Percentiles rank a stretch among this genome's conserved stretches.
These are phyloP conservation scores for Melaleuca alternifolia DNA, from an alignment of 345 rosid species.

Conservation along the genomic window DNA sequence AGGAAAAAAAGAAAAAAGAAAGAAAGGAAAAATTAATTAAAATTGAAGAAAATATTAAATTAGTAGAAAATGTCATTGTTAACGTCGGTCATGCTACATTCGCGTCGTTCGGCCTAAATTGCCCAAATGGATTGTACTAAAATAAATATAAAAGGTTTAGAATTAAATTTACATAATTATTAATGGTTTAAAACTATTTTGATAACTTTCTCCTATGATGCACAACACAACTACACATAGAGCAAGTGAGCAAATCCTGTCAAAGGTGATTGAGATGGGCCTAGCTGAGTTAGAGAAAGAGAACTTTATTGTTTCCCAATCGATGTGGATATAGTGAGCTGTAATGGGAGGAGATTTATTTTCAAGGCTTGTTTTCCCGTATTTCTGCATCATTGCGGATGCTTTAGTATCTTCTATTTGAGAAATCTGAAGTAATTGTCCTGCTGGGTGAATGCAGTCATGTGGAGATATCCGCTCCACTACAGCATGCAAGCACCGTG, in stretches of 20 bases:
- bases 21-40: too few species aligned
- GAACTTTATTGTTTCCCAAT: not conserved
- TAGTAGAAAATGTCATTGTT: too few species aligned
- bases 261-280: not conserved
- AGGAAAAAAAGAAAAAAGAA: too few species aligned
- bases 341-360: not conserved
- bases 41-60: too few species aligned
- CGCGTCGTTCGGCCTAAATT: too few species aligned
- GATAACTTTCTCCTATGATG: too few species aligned
- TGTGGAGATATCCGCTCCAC: constrained; percentile 78
- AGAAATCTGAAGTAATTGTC: not conserved
- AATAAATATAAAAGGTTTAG: too few species aligned
- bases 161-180: too few species aligned
- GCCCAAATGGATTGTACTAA: too few species aligned
- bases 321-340: not conserved
- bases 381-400: not conserved
- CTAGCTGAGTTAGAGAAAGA: not conserved
- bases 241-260: not conserved
- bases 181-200: too few species aligned
- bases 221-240: not conserved
- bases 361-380: constrained; percentile 51
- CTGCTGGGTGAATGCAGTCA: constrained; percentile 28
- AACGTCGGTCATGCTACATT: too few species aligned
- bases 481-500: constrained; percentile 76
- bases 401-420: constrained; percentile 4